Base-by-base conservation (phyloP, 345 rosid genomes). In the Durio zibethinus region DNA sequence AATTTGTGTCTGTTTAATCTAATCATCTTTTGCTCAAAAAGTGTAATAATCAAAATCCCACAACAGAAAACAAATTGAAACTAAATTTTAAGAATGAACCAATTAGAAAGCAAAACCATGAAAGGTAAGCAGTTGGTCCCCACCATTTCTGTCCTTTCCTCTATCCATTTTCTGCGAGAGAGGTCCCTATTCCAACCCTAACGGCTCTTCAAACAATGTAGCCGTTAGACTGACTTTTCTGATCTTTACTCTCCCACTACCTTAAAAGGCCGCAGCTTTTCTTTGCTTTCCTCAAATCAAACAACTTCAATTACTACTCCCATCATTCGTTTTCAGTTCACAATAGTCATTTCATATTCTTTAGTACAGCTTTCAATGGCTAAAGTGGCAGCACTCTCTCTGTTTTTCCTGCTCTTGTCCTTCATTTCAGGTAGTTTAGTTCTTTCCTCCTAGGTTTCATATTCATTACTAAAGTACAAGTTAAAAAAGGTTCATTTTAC, bases 351-450 rank as follows among this genome's bases (percentile, higher is more conserved):
- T 47, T 48, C 54, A 25, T 27, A 69, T 27, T 27, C 57, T 47
- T 31, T 36, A 57, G 53, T 62, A 50, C 16, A 12, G 27, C 38
- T 42, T 15, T 50, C 57, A 53, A 78, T 81, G 80, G 74, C 89
- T 52, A 80, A 74, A 71, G 75, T 81, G 29, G 31, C 60, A 31
- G 23, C 56, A 62, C 23, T 73, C 27, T 43, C 54, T 67, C 79
- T 68, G 60, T 20, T 68, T n/a, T 61, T 74, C 79, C 54, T 83
- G 38, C 78, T 77, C 62, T 50, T 85, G 68, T 77, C 23, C 80
- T 57, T 85, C 86, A 56, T 15, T 66, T 75, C 84, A 78, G 82
- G 88, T 82, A 81, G 12, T 20, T 38, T 5, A 21, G 16, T 23
- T 40, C 10, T 50, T 4, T 52, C 16, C 61, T 36, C 65, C 64